Base-by-base conservation (phyloP, 208 protist species). In the Leishmania turanica region DNA sequence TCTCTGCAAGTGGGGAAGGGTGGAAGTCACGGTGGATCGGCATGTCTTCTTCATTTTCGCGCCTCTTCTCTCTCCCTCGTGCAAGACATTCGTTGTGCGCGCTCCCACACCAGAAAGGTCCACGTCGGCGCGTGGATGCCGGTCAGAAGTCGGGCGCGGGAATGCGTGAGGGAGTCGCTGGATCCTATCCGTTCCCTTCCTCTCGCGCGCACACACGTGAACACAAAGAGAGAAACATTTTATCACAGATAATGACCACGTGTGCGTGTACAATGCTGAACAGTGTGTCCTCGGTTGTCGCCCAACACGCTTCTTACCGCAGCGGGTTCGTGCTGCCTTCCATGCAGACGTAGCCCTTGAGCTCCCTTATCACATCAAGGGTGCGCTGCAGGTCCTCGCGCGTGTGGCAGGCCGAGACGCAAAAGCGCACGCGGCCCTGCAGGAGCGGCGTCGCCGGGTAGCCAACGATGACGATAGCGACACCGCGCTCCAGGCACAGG, bases 401-500 rank as follows among this genome's bases (percentile, higher is more conserved):
- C 27, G 98, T 99, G 88, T 99, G 99, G 37, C 90, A 83, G n/a
- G 98, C 96, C 9, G 92, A 97, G 64, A 99, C 86, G 86, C 96
- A 98, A 84, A 98, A 98, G 74, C 96, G 92, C 31, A 98, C 90
- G 54, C 99, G 89, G n/a, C 93, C 92, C 58, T 89, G 84, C 11
- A 99, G 87, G 37, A 99, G 87, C 9, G 97, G 93, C 7, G 98
- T 99, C 7, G 98, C 99, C n/a, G 99, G 99, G 89, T 97, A 99
- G 81, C 98, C 99, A 27, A 99, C 99, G 13, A 99, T 97, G 3
- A 99, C 99, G 31, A 99, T 95, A 21, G 96, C 98, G 37, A 99
- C 77, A 62, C 91, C 91, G 66, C 96, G 85, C 76, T 97, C 88
- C 7, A 99, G 84, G 80, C 88, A 97, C 75, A 96, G 68, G 27